phyloP scores from a whole-genome alignment of 257 asterid genomes.

The Gentiana dahurica region DNA sequence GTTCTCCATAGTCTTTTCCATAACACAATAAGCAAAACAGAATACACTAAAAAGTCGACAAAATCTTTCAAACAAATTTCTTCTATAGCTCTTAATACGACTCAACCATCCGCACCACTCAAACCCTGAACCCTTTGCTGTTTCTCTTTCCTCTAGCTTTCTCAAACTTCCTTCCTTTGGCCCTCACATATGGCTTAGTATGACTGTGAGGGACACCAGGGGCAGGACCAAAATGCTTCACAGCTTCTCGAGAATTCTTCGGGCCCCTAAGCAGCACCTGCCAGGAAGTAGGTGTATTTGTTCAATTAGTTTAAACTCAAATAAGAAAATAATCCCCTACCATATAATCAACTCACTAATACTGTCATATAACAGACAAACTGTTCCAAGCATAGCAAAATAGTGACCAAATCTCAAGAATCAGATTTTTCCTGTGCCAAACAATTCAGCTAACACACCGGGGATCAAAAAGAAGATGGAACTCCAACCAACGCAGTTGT shows the following conservation, averaged over 20 bases:
- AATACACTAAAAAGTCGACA: conserved; percentile 5
- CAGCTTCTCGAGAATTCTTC: conserved; percentile 86
- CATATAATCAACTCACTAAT: too few species aligned
- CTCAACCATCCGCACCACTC: conserved; percentile 13
- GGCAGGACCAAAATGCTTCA: conserved; percentile 95
- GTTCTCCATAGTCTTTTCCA: conserved; percentile 4
- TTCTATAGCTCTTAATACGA: conserved; percentile 9
- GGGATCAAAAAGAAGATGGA: too few species aligned
- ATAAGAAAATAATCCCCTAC: too few species aligned
- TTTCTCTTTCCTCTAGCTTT: conserved; percentile 79
- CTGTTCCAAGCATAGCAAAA: too few species aligned
- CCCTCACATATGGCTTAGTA: conserved; percentile 83
- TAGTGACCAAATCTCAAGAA: too few species aligned
- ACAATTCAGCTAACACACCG: too few species aligned
- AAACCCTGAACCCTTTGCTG: conserved; percentile 78
- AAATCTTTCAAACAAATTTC: conserved; percentile 4
- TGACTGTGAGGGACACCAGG: conserved; percentile 98
- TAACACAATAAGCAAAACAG: conserved; percentile 3
- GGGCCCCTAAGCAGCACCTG: conserved; percentile 91
- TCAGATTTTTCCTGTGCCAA: too few species aligned
- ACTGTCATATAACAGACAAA: too few species aligned
- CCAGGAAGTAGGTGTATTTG: not conserved
- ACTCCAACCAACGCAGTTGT: too few species aligned
- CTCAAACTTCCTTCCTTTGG: conserved; percentile 94
- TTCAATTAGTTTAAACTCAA: too few species aligned